A percentile compares a stretch with the other conserved stretches of the same genome.
phyloP scores from a whole-genome alignment of 2,329 filamentous ascomycete genomes.

The Achaetomium macrosporum region DNA sequence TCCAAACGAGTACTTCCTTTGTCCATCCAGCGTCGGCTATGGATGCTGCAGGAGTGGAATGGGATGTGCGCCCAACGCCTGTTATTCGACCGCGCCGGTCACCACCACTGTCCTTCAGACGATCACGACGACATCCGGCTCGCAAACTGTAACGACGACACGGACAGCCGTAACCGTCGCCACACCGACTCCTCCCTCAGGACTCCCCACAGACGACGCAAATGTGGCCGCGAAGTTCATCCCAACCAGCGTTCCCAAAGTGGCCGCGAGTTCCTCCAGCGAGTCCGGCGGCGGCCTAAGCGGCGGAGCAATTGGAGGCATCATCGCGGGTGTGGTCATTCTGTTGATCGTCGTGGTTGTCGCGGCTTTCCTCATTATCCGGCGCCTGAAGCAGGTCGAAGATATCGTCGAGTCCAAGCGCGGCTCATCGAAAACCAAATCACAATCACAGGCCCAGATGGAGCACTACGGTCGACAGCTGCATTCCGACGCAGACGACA shows the following conservation, averaged over 20 bases:
- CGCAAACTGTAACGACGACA: constrained; percentile 36
- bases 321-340: constrained; percentile 45
- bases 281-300: constrained; percentile 22
- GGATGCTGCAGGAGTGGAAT: constrained; percentile 49
- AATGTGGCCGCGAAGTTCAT: constrained; percentile 38
- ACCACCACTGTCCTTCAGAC: constrained; percentile 41
- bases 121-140: constrained; percentile 41
- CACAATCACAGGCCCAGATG: constrained; percentile 31
- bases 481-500: constrained; percentile 38
- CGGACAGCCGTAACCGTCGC: constrained; percentile 35
- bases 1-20: constrained; percentile 40
- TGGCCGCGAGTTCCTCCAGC: constrained; percentile 27
- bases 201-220: constrained; percentile 23
- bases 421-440: constrained; percentile 30
- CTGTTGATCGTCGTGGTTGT: constrained; percentile 44
- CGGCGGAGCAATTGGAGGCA: constrained; percentile 40
- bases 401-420: constrained; percentile 33
- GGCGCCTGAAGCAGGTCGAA: constrained; percentile 43
- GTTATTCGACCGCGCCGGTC: constrained; percentile 42
- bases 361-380: constrained; percentile 44
- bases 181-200: constrained; percentile 33
- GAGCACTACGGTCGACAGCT: constrained; percentile 30
- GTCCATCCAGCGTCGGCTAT: constrained; percentile 44
- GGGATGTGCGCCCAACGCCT: constrained; percentile 42
- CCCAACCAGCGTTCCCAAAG: constrained; percentile 40